Conservation (phyloP, 1,284 basidiomycete genomes). For the Malassezia dermatis region DNA sequence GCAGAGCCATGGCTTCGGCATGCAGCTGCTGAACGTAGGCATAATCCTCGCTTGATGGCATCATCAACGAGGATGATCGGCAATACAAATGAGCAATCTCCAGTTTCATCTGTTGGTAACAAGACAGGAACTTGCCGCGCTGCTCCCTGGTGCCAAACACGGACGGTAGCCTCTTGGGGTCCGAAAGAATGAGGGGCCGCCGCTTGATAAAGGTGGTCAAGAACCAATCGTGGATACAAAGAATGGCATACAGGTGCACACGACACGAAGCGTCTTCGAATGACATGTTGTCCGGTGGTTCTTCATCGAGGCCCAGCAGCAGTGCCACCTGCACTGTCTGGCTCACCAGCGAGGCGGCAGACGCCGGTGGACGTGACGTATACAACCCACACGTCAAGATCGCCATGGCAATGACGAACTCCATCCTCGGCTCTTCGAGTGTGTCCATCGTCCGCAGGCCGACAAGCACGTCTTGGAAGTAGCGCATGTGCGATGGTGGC, state of each 20-base stretch:
- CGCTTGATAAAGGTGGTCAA: constrained; percentile 8
- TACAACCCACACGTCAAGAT: constrained; percentile 19
- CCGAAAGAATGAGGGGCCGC: not conserved
- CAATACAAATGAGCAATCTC: constrained; percentile 22
- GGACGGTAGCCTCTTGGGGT: constrained; percentile 9
- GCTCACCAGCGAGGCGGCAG: constrained; percentile 22
- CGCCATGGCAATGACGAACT: constrained; percentile 23
- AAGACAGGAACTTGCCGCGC: constrained; percentile 15
- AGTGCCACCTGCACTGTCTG: constrained; percentile 28
- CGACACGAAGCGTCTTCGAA: constrained; percentile 24
- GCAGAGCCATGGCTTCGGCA: constrained; percentile 14
- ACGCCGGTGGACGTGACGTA: constrained; percentile 22
- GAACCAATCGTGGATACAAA: constrained; percentile 28
- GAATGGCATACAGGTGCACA: constrained; percentile 23
- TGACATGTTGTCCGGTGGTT: constrained; percentile 26
- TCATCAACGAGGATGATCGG: constrained; percentile 24
- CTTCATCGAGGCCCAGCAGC: constrained; percentile 29
- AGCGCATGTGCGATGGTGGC: constrained; percentile 18
- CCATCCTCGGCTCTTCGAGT: constrained; percentile 30
- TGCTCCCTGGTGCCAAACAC: constrained; percentile 14
- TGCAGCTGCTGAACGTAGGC: constrained; percentile 28
- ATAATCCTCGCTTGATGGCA: constrained; percentile 28
- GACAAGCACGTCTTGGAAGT: constrained; percentile 25
- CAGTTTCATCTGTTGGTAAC: not conserved
- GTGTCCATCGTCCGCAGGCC: constrained; percentile 28